Conservation (phyloP, 345 rosid species). For the Hibiscus trionum region DNA sequence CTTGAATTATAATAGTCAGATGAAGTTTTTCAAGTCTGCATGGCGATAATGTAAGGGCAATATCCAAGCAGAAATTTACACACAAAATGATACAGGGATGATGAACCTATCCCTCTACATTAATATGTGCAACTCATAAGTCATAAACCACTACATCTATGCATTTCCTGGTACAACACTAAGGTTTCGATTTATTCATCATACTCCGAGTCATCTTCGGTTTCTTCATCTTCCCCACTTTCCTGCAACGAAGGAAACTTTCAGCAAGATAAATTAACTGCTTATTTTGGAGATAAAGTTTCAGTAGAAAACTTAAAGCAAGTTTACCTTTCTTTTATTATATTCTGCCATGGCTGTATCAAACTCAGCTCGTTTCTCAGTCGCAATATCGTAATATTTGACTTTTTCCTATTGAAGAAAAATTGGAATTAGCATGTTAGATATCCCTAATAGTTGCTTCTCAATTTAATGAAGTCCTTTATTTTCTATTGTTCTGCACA, state of each 20-base stretch:
- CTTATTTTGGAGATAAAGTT: background rate
- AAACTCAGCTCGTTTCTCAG: conserved; percentile 79
- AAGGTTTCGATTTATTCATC: conserved; percentile 28
- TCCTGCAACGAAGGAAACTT: conserved; percentile 39
- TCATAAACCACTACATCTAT: conserved; percentile 8
- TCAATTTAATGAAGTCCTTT: background rate
- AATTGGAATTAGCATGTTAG: conserved; percentile 9
- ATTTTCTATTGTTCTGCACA: background rate
- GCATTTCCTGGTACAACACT: conserved; percentile 19
- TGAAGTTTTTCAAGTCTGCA: too few species aligned
- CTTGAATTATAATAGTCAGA: too few species aligned
- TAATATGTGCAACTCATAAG: conserved; percentile 18
- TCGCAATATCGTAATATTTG: conserved; percentile 87
- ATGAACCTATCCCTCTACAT: conserved; percentile 2
- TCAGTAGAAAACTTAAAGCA: background rate
- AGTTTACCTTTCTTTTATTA: conserved; percentile 52
- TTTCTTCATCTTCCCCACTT: conserved; percentile 51
- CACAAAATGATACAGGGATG: conserved; percentile 12
- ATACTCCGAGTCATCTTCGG: conserved; percentile 57
- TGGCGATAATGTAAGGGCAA: too few species aligned
- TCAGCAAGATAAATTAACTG: background rate
- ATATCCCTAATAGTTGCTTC: background rate
- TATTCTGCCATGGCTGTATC: conserved; percentile 67
- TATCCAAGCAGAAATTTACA: too few species aligned
- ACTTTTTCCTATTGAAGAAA: conserved; percentile 61